These are phyloP conservation scores for Picochlorum sp. DNA, from an alignment of 139 green algal genomes.

Conservation along the genomic window DNA sequence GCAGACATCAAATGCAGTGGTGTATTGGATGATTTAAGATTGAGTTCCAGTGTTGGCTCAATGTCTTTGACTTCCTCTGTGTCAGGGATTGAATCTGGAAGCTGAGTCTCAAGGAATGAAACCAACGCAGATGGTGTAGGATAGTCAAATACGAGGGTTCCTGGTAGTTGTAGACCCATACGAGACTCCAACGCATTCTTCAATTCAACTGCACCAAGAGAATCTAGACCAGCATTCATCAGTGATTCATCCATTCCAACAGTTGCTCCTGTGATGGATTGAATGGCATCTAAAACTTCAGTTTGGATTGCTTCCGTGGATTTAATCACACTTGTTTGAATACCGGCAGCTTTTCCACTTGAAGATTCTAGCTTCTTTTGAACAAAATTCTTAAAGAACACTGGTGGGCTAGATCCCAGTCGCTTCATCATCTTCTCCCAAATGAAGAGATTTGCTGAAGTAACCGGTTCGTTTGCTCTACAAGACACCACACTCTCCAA, in stretches of 20 bases:
- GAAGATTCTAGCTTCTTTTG: neutral
- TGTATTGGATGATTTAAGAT: neutral
- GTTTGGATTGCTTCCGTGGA: slow-evolving; percentile 10
- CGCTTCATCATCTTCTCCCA: slow-evolving; percentile 30
- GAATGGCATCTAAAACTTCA: slow-evolving; percentile 27
- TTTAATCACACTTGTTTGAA: neutral
- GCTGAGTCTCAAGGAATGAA: slow-evolving; percentile 4
- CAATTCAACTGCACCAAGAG: slow-evolving; percentile 51
- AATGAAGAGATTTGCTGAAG: slow-evolving; percentile 27
- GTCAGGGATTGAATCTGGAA: slow-evolving; percentile 9
- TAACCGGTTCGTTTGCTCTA: slow-evolving; percentile 2
- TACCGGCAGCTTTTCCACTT: neutral
- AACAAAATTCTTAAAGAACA: slow-evolving; percentile 28
- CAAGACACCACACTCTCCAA: slow-evolving; percentile 23
- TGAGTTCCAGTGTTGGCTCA: neutral
- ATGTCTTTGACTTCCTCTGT: neutral
- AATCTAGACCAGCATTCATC: slow-evolving; percentile 74
- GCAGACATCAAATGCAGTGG: neutral
- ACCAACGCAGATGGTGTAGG: slow-evolving; percentile 46
- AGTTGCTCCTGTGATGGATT: slow-evolving; percentile 32
- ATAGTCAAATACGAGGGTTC: slow-evolving; percentile 84
- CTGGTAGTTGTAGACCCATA: slow-evolving; percentile 54
- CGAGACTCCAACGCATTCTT: slow-evolving; percentile 42
- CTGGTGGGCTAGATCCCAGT: slow-evolving; percentile 17
- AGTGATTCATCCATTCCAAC: slow-evolving; percentile 46